A percentile compares a stretch with the other conserved stretches of the same genome.
Conservation (phyloP, 2,329 filamentous ascomycete species). For the Aureobasidium namibiae region DNA sequence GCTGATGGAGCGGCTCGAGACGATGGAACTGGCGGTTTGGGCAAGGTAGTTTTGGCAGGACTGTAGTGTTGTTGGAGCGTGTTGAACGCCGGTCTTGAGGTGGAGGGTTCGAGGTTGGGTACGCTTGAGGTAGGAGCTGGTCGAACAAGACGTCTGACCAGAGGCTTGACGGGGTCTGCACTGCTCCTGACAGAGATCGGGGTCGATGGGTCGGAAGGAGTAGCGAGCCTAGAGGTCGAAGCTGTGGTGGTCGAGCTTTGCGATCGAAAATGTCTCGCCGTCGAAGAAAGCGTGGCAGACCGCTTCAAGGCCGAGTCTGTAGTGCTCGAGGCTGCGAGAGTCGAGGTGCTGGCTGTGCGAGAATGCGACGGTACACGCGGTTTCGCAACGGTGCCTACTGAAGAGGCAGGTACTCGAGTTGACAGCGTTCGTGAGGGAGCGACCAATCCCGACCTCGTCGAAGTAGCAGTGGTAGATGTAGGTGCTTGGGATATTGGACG, state of each 20-base stretch:
- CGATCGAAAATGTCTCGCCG: background rate
- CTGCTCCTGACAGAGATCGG: background rate
- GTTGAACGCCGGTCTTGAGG: constrained; percentile 46
- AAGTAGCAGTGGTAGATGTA: background rate
- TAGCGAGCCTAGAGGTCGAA: background rate
- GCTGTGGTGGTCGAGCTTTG: background rate
- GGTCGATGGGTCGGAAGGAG: background rate
- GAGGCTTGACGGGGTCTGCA: background rate
- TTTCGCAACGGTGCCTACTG: background rate
- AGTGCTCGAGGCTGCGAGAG: background rate
- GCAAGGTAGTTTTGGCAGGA: constrained; percentile 51
- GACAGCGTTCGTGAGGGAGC: background rate
- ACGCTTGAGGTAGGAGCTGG: background rate
- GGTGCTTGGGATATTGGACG: background rate
- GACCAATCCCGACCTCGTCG: background rate
- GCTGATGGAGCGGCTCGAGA: constrained; percentile 49
- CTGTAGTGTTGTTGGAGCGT: constrained; percentile 61
- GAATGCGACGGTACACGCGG: background rate
- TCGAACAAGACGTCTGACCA: background rate
- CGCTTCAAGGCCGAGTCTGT: background rate
- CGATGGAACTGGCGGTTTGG: constrained; percentile 50
- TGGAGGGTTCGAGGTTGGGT: background rate
- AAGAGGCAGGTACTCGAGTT: background rate
- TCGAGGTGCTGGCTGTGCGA: background rate
- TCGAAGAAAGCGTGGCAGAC: background rate